Conservation (phyloP, 1,139 yeast species). For the Hemisphaericaspora xylanilytica region DNA sequence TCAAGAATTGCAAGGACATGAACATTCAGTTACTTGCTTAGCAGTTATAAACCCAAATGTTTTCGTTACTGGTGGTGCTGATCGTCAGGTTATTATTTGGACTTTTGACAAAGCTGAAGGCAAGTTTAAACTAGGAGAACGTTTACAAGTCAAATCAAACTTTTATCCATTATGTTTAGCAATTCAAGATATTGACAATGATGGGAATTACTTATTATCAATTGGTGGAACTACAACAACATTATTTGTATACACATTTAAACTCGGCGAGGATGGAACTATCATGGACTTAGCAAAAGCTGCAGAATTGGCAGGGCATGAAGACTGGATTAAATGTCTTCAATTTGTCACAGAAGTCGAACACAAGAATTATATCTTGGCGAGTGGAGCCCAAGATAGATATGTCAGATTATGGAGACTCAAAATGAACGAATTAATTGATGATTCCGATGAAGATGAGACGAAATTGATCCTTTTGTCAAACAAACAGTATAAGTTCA, state of each 20-base stretch:
- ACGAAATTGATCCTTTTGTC: conserved; percentile 52
- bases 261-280: conserved; percentile 14
- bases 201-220: conserved; percentile 53
- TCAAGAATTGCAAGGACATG: conserved; percentile 39
- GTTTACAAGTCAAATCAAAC: conserved; percentile 44
- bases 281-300: conserved; percentile 29
- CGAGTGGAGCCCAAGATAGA: conserved; percentile 87
- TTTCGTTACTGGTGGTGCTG: conserved; percentile 65
- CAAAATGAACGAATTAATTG: conserved; percentile 54
- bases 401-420: conserved; percentile 86
- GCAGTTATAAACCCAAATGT: conserved; percentile 32
- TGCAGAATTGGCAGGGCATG: conserved; percentile 77
- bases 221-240: conserved; percentile 76
- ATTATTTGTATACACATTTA: conserved; percentile 55
- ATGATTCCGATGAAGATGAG: conserved; percentile 55
- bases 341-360: conserved; percentile 52
- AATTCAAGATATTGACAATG: conserved; percentile 39
- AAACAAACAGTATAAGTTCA: conserved; percentile 63
- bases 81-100: conserved; percentile 61
- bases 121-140: conserved; percentile 26
- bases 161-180: conserved; percentile 69
- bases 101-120: conserved; percentile 13
- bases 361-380: conserved; percentile 57
- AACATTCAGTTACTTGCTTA: conserved; percentile 51
- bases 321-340: conserved; percentile 86